Base-by-base conservation (phyloP, 768 basidiomycete genomes). In the Solioccasus polychromus region DNA sequence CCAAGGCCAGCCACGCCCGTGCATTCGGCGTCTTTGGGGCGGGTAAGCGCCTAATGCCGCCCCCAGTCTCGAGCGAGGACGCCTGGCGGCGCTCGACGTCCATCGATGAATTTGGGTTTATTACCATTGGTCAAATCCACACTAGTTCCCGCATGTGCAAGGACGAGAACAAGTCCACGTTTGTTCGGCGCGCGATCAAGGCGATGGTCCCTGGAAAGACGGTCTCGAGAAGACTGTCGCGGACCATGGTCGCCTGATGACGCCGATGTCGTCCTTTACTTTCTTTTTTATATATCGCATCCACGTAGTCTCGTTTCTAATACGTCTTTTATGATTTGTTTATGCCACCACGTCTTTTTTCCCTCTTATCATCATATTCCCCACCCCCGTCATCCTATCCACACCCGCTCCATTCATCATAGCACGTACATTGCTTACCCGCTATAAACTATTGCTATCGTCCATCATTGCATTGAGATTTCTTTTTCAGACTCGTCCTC, bases 121-220 rank as follows among this genome's bases (percentile, higher is more conserved):
- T 82, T 52, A 62, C 64, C 45, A 71, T 64, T 53, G 55, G 63
- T 44, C 67, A 64, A 48, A 59, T 58, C 36, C 42, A 35, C 28
- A 26, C 45, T 12, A 51, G 45, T 44, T 57, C 64, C 23, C 60
- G 58, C 14, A 53, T 57, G 18, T 65, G 58, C 35, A 76, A 70
- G 56, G 78, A 80, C 41, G 77, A 78, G 26, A 69, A 64, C 46
- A 66, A 48, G 22, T 71, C 76, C 39, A 72, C 78, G 5, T 70
- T 81, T 45, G 78, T 89, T 45, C 77, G 79, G 30, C 82, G 82
- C 37, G 88, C 88, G 11, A 73, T 90, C 64, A 88, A 83, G 65
- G 82, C 86, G 4, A 82, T 89, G 62, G 84, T 83, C 47, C 81
- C 85, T 36, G 77, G 76, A 29, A 86, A 78, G 68, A 71, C 76